A percentile compares a stretch with the other conserved stretches of the same genome.
phyloP scores from a whole-genome alignment of 176 grass and related monocot species.

The Oryza meridionalis region DNA sequence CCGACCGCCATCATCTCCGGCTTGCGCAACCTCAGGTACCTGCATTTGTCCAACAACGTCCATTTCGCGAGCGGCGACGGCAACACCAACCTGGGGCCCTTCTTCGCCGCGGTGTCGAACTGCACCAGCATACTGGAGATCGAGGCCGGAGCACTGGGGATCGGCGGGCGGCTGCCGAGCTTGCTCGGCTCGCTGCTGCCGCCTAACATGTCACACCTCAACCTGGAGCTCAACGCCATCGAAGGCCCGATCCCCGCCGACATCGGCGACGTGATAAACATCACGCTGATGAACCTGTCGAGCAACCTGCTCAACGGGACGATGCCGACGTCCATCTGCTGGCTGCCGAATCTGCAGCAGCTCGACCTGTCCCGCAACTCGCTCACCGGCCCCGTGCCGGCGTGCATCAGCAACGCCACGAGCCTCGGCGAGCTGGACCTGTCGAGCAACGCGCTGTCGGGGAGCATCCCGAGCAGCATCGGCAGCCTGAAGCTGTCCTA shows the following conservation, averaged over 20 bases:
- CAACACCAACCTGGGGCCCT: conserved; percentile 72
- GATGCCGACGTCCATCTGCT: conserved; percentile 61
- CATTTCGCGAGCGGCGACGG: conserved; percentile 50
- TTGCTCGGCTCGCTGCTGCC: conserved; percentile 33
- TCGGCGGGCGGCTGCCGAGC: conserved; percentile 58
- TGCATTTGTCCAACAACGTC: conserved; percentile 62
- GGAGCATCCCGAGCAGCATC: conserved; percentile 59
- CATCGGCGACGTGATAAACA: conserved; percentile 60
- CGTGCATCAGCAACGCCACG: conserved; percentile 53
- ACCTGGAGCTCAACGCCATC: conserved; percentile 69
- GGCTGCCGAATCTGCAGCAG: conserved; percentile 41
- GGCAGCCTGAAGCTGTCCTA: conserved; percentile 35
- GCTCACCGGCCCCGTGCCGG: conserved; percentile 53
- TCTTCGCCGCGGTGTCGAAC: conserved; percentile 70
- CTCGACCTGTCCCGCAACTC: conserved; percentile 62
- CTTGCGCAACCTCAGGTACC: conserved; percentile 1
- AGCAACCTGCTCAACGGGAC: conserved; percentile 67
- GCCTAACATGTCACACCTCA: conserved; percentile 37
- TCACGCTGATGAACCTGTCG: conserved; percentile 77
- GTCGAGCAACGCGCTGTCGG: conserved; percentile 57
- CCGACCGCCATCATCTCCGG: conserved; percentile 47
- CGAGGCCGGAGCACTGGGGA: conserved; percentile 46
- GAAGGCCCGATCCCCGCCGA: conserved; percentile 59
- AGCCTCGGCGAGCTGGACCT: conserved; percentile 60
- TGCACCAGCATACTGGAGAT: conserved; percentile 59